These are phyloP conservation scores for Ogataea parapolymorpha DNA, from an alignment of 805 yeast genomes.

Conservation along the genomic window DNA sequence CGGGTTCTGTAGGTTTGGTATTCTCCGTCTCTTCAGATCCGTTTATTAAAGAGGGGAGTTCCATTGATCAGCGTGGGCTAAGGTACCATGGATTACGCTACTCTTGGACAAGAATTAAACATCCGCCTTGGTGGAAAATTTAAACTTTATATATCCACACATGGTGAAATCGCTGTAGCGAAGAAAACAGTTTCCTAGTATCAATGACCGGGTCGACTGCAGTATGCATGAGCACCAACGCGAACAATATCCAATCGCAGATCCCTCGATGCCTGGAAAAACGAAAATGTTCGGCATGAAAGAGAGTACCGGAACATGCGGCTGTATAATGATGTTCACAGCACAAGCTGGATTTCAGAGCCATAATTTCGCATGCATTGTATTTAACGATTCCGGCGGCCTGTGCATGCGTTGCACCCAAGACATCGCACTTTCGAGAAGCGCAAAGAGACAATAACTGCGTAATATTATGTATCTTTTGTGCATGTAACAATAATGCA, in stretches of 20 bases:
- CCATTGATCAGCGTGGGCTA: conserved; percentile 3
- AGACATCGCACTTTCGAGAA: background rate
- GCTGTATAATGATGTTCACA: background rate
- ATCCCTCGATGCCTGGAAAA: background rate
- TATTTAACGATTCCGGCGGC: too few relatives aligned
- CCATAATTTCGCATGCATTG: too few relatives aligned
- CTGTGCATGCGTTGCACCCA: too few relatives aligned
- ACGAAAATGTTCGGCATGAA: background rate
- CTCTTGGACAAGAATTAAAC: background rate
- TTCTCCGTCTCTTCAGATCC: conserved; percentile 2
- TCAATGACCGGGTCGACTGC: conserved; percentile 1
- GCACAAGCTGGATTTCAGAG: background rate
- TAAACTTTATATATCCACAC: conserved; percentile 2
- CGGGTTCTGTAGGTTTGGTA: background rate
- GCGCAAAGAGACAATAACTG: background rate
- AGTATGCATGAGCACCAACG: background rate
- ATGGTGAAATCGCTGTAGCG: conserved; percentile 1
- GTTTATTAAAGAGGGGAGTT: conserved; percentile 15
- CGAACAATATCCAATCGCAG: background rate
- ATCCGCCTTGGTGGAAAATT: background rate
- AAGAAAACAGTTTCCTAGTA: conserved; percentile 1
- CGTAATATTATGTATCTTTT: background rate
- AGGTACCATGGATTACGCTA: conserved; percentile 1
- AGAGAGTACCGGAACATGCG: background rate
- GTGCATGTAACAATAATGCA: background rate